A percentile compares a stretch with the other conserved stretches of the same genome.
Evolutionary conservation across 768 basidiomycete species (phyloP).

Genomic region (Tylopilus felleus): DNA sequence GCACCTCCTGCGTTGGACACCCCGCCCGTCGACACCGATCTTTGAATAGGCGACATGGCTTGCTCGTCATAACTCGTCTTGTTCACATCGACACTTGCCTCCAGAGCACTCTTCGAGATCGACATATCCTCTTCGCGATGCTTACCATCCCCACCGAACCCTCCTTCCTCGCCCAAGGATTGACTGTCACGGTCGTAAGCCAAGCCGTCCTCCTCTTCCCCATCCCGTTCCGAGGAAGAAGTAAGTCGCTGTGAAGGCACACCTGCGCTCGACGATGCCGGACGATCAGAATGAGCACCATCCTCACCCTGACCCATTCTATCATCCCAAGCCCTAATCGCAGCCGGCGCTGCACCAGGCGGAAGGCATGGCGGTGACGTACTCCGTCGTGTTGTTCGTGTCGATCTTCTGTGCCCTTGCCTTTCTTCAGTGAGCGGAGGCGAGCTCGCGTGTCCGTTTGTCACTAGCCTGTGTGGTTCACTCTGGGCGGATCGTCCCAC

Average conservation of each 20-base stretch:
- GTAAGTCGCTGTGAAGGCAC: conserved; percentile 33
- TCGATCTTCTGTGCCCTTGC: conserved; percentile 23
- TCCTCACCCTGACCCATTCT: conserved; percentile 33
- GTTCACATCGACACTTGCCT: conserved; percentile 1
- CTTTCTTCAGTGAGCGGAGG: conserved; percentile 11
- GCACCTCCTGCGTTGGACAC: neutral
- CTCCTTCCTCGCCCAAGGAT: conserved; percentile 5
- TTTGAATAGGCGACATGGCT: conserved; percentile 2
- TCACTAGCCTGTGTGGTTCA: conserved; percentile 16
- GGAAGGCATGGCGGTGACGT: conserved; percentile 41
- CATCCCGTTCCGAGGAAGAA: conserved; percentile 32
- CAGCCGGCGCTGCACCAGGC: conserved; percentile 40
- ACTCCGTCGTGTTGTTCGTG: conserved; percentile 27
- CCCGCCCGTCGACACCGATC: conserved; percentile 8
- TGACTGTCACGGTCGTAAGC: conserved; percentile 25
- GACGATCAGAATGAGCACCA: conserved; percentile 30
- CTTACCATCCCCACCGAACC: conserved; percentile 6
- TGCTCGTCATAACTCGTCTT: neutral
- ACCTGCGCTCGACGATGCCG: conserved; percentile 31
- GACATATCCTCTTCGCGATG: conserved; percentile 11
- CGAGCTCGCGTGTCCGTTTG: conserved; percentile 14
- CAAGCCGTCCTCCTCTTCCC: conserved; percentile 26
- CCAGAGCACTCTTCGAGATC: conserved; percentile 10
- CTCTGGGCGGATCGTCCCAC: conserved; percentile 5
- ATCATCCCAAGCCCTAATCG: conserved; percentile 36